Base-by-base conservation (phyloP, 345 rosid genomes). In the Sonneratia alba region DNA sequence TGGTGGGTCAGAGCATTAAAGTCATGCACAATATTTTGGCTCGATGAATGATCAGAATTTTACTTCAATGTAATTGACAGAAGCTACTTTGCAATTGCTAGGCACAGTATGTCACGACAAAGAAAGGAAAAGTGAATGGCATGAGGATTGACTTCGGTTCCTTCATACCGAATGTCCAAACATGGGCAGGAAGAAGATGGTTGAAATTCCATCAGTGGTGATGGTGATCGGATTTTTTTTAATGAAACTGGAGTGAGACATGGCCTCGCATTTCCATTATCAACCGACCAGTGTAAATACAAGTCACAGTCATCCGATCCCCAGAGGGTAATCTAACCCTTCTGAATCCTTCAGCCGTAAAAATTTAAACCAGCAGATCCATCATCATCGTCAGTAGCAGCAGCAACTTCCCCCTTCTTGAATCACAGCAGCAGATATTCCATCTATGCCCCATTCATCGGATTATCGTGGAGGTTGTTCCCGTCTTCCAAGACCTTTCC, bases 401-500 rank as follows among this genome's bases (percentile, higher is more conserved):
- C 36, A 21, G 56, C 69, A 49, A 61, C 67, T 76, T 80, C 66
- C 63, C 37, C 37, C 34, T 57, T 27, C 36, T 12, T 62, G 66
- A 62, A 13, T 14, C 13, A 11, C 22, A 18, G 66, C 66, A 32
- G 66, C 16, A 24, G 12, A 12, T 27, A 10, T 62, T 5, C 37
- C 38, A 14, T 34, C 38, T 87, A 95, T 16, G 88, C 88, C 65
- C 92, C 93, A 61, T 87, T 92, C 90, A 85, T 85, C 43, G 86
- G 79, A 42, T 82, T 83, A 78, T 92, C 97, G 0, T 83, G 89
- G 70, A 81, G 81, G 34, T 75, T 81, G 36, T 89, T 89, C 71
- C 79, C 82, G 73, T 92, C 97, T 75, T 88, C 98, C 56, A 83
- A 70, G 66, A 68, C 84, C 92, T 92, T 95, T 70, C 93, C 97